Conservation (phyloP, 305 asterid species). For the Ilex paraguariensis region DNA sequence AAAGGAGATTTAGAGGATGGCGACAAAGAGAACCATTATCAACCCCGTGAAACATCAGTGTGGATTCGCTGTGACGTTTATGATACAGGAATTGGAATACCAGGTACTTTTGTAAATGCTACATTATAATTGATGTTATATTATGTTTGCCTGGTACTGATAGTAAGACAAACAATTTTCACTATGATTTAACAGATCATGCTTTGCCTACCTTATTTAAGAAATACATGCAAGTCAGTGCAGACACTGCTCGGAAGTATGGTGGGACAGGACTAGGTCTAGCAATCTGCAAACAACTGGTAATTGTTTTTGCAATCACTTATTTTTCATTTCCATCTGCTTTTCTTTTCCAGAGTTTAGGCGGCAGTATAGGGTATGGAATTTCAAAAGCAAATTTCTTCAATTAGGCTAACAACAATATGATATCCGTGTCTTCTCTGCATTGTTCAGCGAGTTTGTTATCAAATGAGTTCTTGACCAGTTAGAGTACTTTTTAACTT, state of each 20-base stretch:
- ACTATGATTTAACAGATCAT: conserved; percentile 40
- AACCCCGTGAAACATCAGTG: conserved; percentile 46
- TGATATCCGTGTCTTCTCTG: no score
- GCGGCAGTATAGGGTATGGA: no score
- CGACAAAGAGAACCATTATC: conserved; percentile 24
- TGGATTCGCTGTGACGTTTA: conserved; percentile 87
- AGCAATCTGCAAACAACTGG: conserved; percentile 90
- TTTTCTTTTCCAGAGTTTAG: no score
- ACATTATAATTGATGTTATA: no score
- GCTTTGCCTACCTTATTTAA: conserved; percentile 74
- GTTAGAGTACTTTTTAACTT: no score
- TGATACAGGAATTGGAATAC: conserved; percentile 93
- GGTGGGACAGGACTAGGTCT: conserved; percentile 98
- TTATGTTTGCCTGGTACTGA: no score
- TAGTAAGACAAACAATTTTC: no score
- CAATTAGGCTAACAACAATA: no score
- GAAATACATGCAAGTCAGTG: conserved; percentile 94
- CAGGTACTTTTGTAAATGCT: conserved; percentile 38
- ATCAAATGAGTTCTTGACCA: no score
- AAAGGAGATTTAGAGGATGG: conserved; percentile 26
- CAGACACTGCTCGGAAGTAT: conserved; percentile 89
- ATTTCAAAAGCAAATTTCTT: no score
- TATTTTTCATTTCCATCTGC: neutral
- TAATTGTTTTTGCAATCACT: conserved; percentile 20
- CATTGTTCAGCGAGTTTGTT: no score